Evolutionary conservation across 2,329 filamentous ascomycete species (phyloP), one percentile per base, ranked within the genome.

Genomic region (Tolypocladium pustulatum): DNA sequence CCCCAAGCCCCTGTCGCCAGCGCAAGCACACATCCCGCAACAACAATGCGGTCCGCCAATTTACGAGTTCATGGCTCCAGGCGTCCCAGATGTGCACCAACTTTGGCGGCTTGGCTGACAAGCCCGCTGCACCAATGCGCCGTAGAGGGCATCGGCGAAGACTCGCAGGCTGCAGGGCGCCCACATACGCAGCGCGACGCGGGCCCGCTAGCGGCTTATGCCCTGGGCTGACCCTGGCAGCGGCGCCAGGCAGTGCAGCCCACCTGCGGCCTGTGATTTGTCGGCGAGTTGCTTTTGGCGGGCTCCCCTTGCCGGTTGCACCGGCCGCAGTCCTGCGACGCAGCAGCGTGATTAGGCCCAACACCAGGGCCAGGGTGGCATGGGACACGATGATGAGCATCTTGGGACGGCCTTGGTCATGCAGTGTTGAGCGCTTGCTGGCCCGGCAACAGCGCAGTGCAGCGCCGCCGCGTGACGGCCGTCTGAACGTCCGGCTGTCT

Each of bases 391-490:
- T 25, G 46, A 34, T n/a, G 56, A 43, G 30, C 56, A 53, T 43
- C 43, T 37, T 43, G 56, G 56, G 46, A 40, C 9, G 36, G 25
- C 36, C 41, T 37, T 41, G 57, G 20, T 49, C 57, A 27, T 58
- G 38, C 52, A 25, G 46, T 30, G 25, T 30, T n/a, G 43, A 59
- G 57, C 15, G 57, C 30, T 15, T 51, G 58, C 55, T 59, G 58
- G 49, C 58, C 55, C 55, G 55, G 58, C 58, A 59, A 59, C 58
- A 54, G 49, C 32, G 27, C 41, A 46, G 41, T 15, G 41, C 49
- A 52, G 27, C 30, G 27, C 3, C 49, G 49, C 25, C 46, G 46
- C 46, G 15, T 51, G 46, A 34, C 49, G 30, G 30, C 49, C 49
- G 3, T 30, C 13, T 30, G 25, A 27, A 51, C 27, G 27, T 32